Evolutionary conservation across 2,329 filamentous ascomycete species (phyloP), one percentile per base, ranked within the genome.

Genomic region (Beauveria australis): DNA sequence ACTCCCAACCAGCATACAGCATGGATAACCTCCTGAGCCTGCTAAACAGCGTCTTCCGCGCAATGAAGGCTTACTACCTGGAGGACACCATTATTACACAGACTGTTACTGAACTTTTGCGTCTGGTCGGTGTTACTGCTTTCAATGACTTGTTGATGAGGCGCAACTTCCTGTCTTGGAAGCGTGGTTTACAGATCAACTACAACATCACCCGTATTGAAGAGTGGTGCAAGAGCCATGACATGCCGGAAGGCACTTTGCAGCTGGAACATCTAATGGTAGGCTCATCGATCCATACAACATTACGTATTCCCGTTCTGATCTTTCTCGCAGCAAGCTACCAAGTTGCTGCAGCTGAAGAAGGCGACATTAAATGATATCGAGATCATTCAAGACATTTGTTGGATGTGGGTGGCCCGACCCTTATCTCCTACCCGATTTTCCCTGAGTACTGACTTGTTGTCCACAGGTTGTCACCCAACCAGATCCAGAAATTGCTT

Each of bases 201-300:
- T 99, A 99, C 81, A 99, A 99, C 78, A 99, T 99, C 74, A 99
- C 94, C 26, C 86, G 94, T 61, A 99, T 99, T 65, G 94, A 99
- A 75, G 94, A 99, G 77, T 99, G 94, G 94, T 99, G 94, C 79
- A 99, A 99, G 85, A 96, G 92, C 71, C 95, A 99, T 74, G 94
- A 97, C 68, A 97, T 99, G 93, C 94, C 94, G 1, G 93, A 99
- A 76, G 94, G 94, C 60, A 99, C 93, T 33, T 82, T 99, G 58
- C 93, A 97, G 78, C 83, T 99, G 61, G 94, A 99, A 80, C 94
- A 99, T 79, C 78, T 99, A 67, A 99, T 99, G 94, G 89, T 91
- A 77, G 75, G 66, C 24, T 18, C 63, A 56, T 14, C 41, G 37
- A 28, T 18, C 33, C n/a, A 16, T 52, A 30, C 4, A 22, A 51